A percentile compares a stretch with the other conserved stretches of the same genome.
These are phyloP conservation scores for Stephania yunnanensis DNA, from an alignment of 164 flowering plant species.

Conservation along the genomic window DNA sequence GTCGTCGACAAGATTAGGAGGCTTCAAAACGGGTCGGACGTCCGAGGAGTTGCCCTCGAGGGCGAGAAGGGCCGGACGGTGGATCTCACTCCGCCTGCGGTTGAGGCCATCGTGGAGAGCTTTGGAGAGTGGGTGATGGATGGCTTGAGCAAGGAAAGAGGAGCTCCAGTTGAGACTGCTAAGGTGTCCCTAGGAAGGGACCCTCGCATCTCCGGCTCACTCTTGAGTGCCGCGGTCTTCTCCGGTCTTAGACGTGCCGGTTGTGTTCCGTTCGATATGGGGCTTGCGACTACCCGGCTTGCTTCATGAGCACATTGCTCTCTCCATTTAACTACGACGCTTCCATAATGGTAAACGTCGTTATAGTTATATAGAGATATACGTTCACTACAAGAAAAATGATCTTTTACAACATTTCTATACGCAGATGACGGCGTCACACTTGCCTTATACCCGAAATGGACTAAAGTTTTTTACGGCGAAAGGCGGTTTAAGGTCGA, in stretches of 20 bases:
- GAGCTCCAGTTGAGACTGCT: constrained; percentile 19
- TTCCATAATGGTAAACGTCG: constrained; percentile 57
- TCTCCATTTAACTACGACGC: constrained; percentile 71
- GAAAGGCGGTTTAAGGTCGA: constrained; percentile 71
- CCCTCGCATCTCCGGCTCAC: constrained; percentile 60
- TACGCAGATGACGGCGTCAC: constrained; percentile 90
- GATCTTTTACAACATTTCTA: too few relatives aligned
- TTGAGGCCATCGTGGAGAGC: constrained; percentile 80
- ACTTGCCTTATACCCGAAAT: constrained; percentile 78
- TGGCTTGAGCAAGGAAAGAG: constrained; percentile 25
- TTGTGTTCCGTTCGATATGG: constrained; percentile 74
- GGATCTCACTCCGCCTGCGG: constrained; percentile 70
- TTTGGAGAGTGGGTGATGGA: constrained; percentile 77
- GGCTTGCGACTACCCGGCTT: constrained; percentile 96
- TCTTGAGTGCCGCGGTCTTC: constrained; percentile 58
- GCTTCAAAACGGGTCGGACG: constrained; percentile 90
- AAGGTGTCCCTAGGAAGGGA: constrained; percentile 76
- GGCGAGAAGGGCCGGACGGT: constrained; percentile 79
- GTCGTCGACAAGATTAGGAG: constrained; percentile 58
- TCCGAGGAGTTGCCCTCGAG: constrained; percentile 79
- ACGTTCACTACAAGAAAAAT: too few relatives aligned
- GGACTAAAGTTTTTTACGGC: constrained; percentile 85
- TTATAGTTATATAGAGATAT: too few relatives aligned
- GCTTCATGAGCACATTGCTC: constrained; percentile 95
- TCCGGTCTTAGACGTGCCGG: constrained; percentile 71